Conservation (phyloP, 306 rosid genomes). For the Sophora flavescens region DNA sequence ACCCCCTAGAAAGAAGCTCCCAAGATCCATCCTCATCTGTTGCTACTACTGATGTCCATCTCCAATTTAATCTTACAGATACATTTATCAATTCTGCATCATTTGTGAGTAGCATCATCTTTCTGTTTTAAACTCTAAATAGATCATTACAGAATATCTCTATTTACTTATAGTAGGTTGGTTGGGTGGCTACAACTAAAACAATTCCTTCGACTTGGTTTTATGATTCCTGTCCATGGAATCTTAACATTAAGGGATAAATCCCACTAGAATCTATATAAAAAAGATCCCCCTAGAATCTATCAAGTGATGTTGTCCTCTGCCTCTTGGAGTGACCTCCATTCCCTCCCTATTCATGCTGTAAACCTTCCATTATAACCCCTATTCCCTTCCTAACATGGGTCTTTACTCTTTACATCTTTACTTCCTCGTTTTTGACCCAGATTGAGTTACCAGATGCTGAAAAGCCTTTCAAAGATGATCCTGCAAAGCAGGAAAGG, state of each 20-base stretch:
- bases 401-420: not conserved
- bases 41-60: conserved; percentile 67
- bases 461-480: conserved; percentile 86
- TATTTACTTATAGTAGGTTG: conserved; percentile 43
- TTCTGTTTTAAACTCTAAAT: conserved; percentile 32
- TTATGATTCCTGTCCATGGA: conserved; percentile 18
- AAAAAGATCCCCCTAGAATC: too few relatives aligned
- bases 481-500: conserved; percentile 92
- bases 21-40: conserved; percentile 63
- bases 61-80: conserved; percentile 87
- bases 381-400: not conserved
- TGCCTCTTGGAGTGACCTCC: conserved; percentile 17
- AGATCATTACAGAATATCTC: conserved; percentile 34
- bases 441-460: conserved; percentile 51
- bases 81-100: conserved; percentile 79
- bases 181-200: conserved; percentile 38
- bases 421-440: conserved; percentile 39
- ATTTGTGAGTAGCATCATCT: conserved; percentile 64
- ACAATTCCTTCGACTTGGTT: conserved; percentile 32
- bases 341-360: not conserved
- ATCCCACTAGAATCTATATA: conserved; percentile 12
- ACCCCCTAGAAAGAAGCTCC: conserved; percentile 74
- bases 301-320: conserved; percentile 28
- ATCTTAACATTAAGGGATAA: conserved; percentile 21
- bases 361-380: not conserved